phyloP scores from a whole-genome alignment of 2,329 filamentous ascomycete genomes.

The Penicillium sp. region DNA sequence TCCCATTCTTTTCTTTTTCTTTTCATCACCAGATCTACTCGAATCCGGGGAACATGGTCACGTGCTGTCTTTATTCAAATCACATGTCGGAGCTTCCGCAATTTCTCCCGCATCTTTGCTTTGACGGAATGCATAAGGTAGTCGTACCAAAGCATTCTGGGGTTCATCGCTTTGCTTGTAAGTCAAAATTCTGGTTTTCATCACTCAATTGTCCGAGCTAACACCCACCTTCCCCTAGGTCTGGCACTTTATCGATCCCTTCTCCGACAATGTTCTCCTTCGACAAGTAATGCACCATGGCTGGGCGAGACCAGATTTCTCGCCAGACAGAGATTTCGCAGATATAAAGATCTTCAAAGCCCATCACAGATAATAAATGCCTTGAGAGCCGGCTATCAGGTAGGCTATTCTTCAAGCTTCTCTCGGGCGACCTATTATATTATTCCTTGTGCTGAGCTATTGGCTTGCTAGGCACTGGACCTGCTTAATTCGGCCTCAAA shows the following conservation, averaged over 20 bases:
- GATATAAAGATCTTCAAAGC: slow-evolving; percentile 40
- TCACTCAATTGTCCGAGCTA: neutral
- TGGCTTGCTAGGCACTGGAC: slow-evolving; percentile 35
- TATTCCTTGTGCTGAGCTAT: slow-evolving; percentile 8
- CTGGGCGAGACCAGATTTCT: slow-evolving; percentile 27
- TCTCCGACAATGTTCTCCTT: slow-evolving; percentile 41
- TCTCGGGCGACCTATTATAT: neutral
- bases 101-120: slow-evolving; percentile 2
- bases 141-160: slow-evolving; percentile 17
- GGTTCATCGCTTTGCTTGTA: slow-evolving; percentile 48
- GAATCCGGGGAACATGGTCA: neutral
- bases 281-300: slow-evolving; percentile 26
- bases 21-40: slow-evolving; percentile 10
- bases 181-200: slow-evolving; percentile 11
- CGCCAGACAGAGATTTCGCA: slow-evolving; percentile 39
- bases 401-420: slow-evolving; percentile 14
- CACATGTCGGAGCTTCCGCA: slow-evolving; percentile 7
- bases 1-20: neutral
- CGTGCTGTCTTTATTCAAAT: neutral
- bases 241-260: slow-evolving; percentile 48
- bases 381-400: slow-evolving; percentile 44
- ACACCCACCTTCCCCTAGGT: slow-evolving; percentile 27
- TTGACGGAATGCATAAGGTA: slow-evolving; percentile 36
- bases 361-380: slow-evolving; percentile 40
- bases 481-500: slow-evolving; percentile 35